Conservation (phyloP, 805 yeast species). For the Zygosaccharomyces gambellarensis region DNA sequence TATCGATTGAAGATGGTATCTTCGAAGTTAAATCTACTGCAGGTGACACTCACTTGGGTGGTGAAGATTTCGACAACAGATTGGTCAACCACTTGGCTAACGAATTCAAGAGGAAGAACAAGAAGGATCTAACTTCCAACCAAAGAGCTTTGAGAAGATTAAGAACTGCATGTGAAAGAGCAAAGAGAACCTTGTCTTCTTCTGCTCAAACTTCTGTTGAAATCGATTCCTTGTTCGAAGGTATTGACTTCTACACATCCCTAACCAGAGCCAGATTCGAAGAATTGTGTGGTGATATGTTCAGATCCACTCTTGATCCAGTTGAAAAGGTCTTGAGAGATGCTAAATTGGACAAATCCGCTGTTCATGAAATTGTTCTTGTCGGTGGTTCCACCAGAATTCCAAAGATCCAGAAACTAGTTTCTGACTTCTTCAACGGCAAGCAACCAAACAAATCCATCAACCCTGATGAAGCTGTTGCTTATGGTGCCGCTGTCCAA, state of each 20-base stretch:
- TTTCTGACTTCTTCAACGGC: slow-evolving; percentile 96
- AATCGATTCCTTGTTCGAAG: slow-evolving; percentile 94
- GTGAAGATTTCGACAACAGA: slow-evolving; percentile 98
- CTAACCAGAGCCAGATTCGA: slow-evolving; percentile 98
- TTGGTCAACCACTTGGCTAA: slow-evolving; percentile 87
- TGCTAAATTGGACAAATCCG: slow-evolving; percentile 87
- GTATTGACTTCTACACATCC: slow-evolving; percentile 95
- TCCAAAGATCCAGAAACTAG: slow-evolving; percentile 96
- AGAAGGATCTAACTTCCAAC: slow-evolving; percentile 87
- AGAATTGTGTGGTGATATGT: slow-evolving; percentile 92
- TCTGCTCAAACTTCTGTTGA: slow-evolving; percentile 96
- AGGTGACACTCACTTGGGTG: slow-evolving; percentile 87
- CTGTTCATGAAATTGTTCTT: slow-evolving; percentile 88
- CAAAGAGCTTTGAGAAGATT: slow-evolving; percentile 98
- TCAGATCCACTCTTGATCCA: slow-evolving; percentile 93
- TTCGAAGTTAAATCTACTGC: slow-evolving; percentile 94
- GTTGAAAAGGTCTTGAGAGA: slow-evolving; percentile 95
- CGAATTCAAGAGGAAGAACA: slow-evolving; percentile 97
- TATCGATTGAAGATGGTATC: slow-evolving; percentile 92
- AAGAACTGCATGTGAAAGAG: slow-evolving; percentile 99
- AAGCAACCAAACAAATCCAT: slow-evolving; percentile 97
- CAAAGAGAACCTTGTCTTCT: slow-evolving; percentile 96
- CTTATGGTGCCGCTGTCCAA: slow-evolving; percentile 99
- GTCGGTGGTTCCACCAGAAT: slow-evolving; percentile 99
- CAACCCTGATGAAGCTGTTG: slow-evolving; percentile 99